Percentiles rank a stretch among this genome's conserved stretches.
Evolutionary conservation across 345 rosid species (phyloP).

Genomic region (Schrenkiella parvula): DNA sequence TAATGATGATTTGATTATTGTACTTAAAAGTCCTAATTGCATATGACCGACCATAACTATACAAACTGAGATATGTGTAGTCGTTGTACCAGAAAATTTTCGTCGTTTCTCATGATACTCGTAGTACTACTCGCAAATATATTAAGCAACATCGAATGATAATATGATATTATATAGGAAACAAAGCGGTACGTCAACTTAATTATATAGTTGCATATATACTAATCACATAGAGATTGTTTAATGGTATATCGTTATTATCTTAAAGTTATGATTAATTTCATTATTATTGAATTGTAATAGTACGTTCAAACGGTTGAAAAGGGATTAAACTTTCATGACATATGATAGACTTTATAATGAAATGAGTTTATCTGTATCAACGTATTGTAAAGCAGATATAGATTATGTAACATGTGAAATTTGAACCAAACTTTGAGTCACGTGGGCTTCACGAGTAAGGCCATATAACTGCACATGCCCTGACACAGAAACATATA

Average conservation of each 20-base stretch:
- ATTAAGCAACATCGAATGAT: slow-evolving; percentile 8
- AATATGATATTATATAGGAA: background rate
- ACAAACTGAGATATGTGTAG: slow-evolving; percentile 17
- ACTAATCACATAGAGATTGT: background rate
- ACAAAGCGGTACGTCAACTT: background rate
- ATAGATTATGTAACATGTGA: slow-evolving; percentile 11
- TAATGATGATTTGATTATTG: slow-evolving; percentile 7
- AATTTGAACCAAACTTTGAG: slow-evolving; percentile 38
- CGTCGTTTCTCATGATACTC: slow-evolving; percentile 8
- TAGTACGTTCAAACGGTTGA: background rate
- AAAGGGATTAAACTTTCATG: background rate
- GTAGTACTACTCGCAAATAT: background rate
- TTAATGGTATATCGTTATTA: background rate
- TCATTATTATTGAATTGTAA: no score
- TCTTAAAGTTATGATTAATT: background rate
- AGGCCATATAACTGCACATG: slow-evolving; percentile 48
- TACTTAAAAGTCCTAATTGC: slow-evolving; percentile 28
- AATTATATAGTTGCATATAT: background rate
- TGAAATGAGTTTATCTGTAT: background rate
- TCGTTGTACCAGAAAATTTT: slow-evolving; percentile 23
- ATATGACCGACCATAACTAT: slow-evolving; percentile 36
- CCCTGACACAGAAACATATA: slow-evolving; percentile 46
- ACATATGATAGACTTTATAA: background rate
- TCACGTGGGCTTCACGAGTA: slow-evolving; percentile 63
- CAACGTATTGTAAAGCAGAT: background rate